These are phyloP conservation scores for Ophiognomonia clavigignenti-juglandacearum DNA, from an alignment of 2,329 filamentous ascomycete species.

Conservation along the genomic window DNA sequence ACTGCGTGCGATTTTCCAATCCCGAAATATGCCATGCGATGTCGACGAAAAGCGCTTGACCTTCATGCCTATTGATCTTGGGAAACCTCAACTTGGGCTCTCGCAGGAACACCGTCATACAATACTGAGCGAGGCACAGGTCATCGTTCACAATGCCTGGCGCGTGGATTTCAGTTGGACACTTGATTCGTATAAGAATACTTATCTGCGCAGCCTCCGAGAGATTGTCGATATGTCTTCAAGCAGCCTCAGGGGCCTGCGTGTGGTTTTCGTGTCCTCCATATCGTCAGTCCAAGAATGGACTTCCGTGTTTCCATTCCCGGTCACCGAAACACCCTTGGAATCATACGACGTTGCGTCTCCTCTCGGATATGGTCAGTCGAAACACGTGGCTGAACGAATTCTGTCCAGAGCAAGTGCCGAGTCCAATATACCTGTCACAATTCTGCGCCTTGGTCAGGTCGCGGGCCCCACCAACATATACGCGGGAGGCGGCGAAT, in stretches of 20 bases:
- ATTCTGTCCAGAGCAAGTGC: slow-evolving; percentile 12
- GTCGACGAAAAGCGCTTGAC: too few relatives aligned
- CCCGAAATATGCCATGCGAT: too few relatives aligned
- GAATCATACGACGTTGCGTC: slow-evolving; percentile 6
- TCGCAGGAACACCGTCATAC: background rate
- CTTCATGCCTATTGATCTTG: too few relatives aligned
- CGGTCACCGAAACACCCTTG: slow-evolving; percentile 12
- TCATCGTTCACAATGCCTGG: slow-evolving; percentile 22
- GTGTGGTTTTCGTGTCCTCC: slow-evolving; percentile 19
- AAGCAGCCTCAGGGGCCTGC: background rate
- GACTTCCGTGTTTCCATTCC: background rate
- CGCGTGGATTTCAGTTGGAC: slow-evolving; percentile 21
- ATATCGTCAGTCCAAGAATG: slow-evolving; percentile 17
- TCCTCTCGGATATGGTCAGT: slow-evolving; percentile 18
- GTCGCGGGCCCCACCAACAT: slow-evolving; percentile 17
- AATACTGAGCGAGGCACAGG: too few relatives aligned
- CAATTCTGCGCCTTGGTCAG: slow-evolving; percentile 19
- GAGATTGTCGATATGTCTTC: slow-evolving; percentile 16
- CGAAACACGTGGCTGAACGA: slow-evolving; percentile 17
- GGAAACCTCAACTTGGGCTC: background rate
- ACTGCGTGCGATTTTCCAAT: too few relatives aligned
- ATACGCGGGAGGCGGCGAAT: slow-evolving; percentile 8
- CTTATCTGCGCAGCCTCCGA: slow-evolving; percentile 17
- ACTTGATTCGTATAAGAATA: slow-evolving; percentile 17
- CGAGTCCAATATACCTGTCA: background rate